These are phyloP conservation scores for Amoeboaphelidium protococcarum DNA, from an alignment of 371 early-diverging fungal species.

Conservation along the genomic window DNA sequence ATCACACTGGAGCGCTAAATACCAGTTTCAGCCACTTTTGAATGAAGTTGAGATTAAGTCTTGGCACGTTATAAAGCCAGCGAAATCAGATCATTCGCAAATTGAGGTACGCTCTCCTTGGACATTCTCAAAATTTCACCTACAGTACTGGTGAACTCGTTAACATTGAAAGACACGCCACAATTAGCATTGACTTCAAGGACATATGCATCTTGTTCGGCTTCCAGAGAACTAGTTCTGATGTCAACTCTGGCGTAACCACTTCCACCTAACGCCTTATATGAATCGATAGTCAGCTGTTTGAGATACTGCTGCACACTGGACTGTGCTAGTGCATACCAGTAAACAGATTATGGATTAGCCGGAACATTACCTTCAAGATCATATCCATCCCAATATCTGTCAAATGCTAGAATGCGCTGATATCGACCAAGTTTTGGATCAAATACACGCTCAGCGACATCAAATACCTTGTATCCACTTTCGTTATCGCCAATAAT, in stretches of 20 bases:
- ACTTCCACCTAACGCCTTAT: slow-evolving; percentile 9
- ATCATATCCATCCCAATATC: slow-evolving; percentile 21
- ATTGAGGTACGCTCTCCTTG: slow-evolving; percentile 5
- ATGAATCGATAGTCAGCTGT: slow-evolving; percentile 7
- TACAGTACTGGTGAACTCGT: slow-evolving; percentile 8
- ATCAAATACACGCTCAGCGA: slow-evolving; percentile 19
- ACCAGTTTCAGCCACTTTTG: no score
- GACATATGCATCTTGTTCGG: slow-evolving; percentile 12
- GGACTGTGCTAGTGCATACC: slow-evolving; percentile 11
- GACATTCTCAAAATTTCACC: slow-evolving; percentile 15
- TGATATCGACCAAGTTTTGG: slow-evolving; percentile 8
- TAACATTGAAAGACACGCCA: slow-evolving; percentile 15
- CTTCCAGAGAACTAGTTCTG: slow-evolving; percentile 11
- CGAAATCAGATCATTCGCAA: slow-evolving; percentile 11
- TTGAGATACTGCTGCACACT: slow-evolving; percentile 12
- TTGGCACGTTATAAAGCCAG: no score
- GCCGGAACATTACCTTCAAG: slow-evolving; percentile 10
- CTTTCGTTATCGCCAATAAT: slow-evolving; percentile 11
- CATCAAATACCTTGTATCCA: slow-evolving; percentile 15
- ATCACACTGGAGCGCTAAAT: background rate
- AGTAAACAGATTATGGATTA: slow-evolving; percentile 9
- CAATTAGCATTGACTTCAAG: slow-evolving; percentile 25
- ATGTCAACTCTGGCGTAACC: slow-evolving; percentile 23
- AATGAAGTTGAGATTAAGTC: no score
- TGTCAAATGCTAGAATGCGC: slow-evolving; percentile 18